phyloP scores from a whole-genome alignment of 1,139 yeast species.

The Oligophagozyma castellii region DNA sequence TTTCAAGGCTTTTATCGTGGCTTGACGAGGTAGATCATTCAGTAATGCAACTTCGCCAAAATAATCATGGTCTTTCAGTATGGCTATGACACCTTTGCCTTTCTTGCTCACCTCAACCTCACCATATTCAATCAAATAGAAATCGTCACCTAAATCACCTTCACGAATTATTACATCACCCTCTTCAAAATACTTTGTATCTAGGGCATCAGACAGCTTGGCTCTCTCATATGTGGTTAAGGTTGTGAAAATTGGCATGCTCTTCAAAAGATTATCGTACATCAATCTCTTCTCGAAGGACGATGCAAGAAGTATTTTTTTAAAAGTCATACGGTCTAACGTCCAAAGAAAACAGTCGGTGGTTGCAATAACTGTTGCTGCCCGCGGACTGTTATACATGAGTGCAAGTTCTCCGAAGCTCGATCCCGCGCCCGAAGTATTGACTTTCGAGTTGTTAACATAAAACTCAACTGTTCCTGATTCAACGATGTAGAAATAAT shows the following conservation, averaged over 20 bases:
- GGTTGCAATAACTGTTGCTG: slow-evolving; percentile 81
- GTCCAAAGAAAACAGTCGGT: slow-evolving; percentile 76
- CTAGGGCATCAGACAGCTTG: slow-evolving; percentile 87
- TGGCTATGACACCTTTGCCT: slow-evolving; percentile 43
- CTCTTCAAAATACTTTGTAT: slow-evolving; percentile 56
- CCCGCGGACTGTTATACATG: slow-evolving; percentile 96
- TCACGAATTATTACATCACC: slow-evolving; percentile 71
- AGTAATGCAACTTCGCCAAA: slow-evolving; percentile 92
- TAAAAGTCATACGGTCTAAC: slow-evolving; percentile 82
- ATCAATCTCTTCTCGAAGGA: slow-evolving; percentile 81
- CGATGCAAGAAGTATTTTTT: slow-evolving; percentile 79
- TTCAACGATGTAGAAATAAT: slow-evolving; percentile 82
- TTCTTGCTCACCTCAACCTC: slow-evolving; percentile 56
- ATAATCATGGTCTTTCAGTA: slow-evolving; percentile 70
- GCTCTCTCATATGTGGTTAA: slow-evolving; percentile 77
- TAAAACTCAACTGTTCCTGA: slow-evolving; percentile 70
- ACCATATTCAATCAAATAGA: slow-evolving; percentile 82
- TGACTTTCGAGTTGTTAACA: slow-evolving; percentile 62
- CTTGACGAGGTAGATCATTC: slow-evolving; percentile 88
- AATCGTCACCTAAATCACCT: slow-evolving; percentile 87
- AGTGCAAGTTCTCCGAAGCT: slow-evolving; percentile 94
- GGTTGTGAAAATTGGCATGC: slow-evolving; percentile 62
- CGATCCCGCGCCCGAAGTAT: slow-evolving; percentile 68
- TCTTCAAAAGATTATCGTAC: slow-evolving; percentile 81
- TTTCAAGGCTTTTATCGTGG: slow-evolving; percentile 72